phyloP scores from a whole-genome alignment of 805 yeast genomes.

The Candida saitoana region DNA sequence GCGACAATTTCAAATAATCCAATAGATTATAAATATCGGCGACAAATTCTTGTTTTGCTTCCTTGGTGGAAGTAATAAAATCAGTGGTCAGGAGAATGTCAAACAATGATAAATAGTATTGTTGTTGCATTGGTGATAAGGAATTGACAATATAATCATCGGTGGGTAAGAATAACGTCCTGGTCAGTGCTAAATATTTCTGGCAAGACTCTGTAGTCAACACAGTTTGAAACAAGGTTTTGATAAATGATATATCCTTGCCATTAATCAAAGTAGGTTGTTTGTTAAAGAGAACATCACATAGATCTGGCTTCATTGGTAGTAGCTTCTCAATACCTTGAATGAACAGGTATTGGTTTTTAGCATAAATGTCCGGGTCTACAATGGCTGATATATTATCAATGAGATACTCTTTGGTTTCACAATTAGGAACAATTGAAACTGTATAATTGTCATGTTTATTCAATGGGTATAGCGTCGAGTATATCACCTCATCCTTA shows the following conservation, averaged over 20 bases:
- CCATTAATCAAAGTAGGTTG: slow-evolving; percentile 14
- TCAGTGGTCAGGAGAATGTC: slow-evolving; percentile 14
- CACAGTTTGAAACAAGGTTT: slow-evolving; percentile 25
- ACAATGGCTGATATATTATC: slow-evolving; percentile 49
- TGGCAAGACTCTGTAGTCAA: slow-evolving; percentile 10
- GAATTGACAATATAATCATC: slow-evolving; percentile 24
- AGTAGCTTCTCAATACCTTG: slow-evolving; percentile 57
- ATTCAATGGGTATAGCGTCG: slow-evolving; percentile 24
- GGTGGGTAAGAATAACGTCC: slow-evolving; percentile 33
- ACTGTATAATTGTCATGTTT: slow-evolving; percentile 18
- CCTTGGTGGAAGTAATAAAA: slow-evolving; percentile 21
- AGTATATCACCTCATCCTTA: slow-evolving; percentile 20
- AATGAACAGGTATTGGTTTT: slow-evolving; percentile 59
- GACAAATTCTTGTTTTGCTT: slow-evolving; percentile 28
- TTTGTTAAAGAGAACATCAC: slow-evolving; percentile 37
- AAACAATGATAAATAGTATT: slow-evolving; percentile 26
- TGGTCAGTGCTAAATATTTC: neutral
- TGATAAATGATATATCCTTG: slow-evolving; percentile 21
- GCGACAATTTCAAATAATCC: slow-evolving; percentile 21
- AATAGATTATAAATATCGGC: slow-evolving; percentile 25
- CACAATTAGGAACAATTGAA: slow-evolving; percentile 22
- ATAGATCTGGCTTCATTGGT: slow-evolving; percentile 29
- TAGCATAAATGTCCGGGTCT: slow-evolving; percentile 55
- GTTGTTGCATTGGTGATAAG: slow-evolving; percentile 21
- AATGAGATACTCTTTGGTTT: slow-evolving; percentile 27